These are phyloP conservation scores for Dittrichia graveolens DNA, from an alignment of 129 eudicot species.

Conservation along the genomic window DNA sequence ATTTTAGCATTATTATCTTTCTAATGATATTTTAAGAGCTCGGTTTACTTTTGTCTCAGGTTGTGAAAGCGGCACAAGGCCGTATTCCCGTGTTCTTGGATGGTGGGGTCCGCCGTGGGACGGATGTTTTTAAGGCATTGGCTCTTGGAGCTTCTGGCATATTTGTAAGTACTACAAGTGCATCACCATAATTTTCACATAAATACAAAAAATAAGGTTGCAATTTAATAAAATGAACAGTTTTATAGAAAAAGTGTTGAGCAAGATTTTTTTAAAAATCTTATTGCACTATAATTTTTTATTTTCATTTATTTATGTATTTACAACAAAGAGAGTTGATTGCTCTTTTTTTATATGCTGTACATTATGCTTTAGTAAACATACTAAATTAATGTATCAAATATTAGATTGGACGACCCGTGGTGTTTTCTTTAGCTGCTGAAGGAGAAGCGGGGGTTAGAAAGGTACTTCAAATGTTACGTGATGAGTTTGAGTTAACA, in stretches of 20 bases:
- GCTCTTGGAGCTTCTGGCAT: constrained; percentile 96
- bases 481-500: constrained; percentile 88
- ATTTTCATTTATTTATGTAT: too few species aligned
- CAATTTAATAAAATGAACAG: too few species aligned
- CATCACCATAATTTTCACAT: too few species aligned
- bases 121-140: constrained; percentile 93
- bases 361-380: background rate
- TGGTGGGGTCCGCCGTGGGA: constrained; percentile 97
- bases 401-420: constrained; percentile 75
- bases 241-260: too few species aligned
- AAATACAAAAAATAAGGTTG: too few species aligned
- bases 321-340: too few species aligned
- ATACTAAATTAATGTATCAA: background rate
- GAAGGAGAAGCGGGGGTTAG: constrained; percentile 92
- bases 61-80: constrained; percentile 95
- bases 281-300: too few species aligned
- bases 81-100: constrained; percentile 93
- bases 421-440: constrained; percentile 87
- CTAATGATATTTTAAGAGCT: too few species aligned
- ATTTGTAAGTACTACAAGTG: constrained; percentile 59
- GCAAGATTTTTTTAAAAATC: too few species aligned
- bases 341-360: too few species aligned
- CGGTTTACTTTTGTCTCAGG: constrained; percentile 35
- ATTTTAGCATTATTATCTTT: background rate
- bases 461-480: constrained; percentile 85